Conservation (phyloP, 257 asterid genomes). For the Avicennia marina region DNA sequence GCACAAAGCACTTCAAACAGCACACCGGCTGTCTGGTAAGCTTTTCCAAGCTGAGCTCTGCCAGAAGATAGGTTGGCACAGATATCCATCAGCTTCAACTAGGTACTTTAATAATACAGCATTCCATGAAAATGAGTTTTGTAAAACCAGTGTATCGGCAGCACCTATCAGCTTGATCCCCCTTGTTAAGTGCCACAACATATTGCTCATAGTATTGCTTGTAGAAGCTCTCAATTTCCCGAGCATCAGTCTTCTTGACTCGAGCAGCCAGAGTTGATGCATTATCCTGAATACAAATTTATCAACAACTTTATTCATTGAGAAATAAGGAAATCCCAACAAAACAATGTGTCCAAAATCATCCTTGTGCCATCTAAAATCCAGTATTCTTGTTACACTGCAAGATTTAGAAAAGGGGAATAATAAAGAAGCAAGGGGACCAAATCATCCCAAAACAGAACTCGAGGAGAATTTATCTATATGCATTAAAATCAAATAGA, state of each 20-base stretch:
- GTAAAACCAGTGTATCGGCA: conserved; percentile 4
- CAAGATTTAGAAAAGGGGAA: too few species aligned
- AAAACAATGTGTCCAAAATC: too few species aligned
- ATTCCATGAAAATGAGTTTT: conserved; percentile 13
- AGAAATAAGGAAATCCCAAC: neutral
- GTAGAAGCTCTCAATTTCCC: conserved; percentile 83
- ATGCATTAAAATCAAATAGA: too few species aligned
- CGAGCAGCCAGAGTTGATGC: conserved; percentile 66
- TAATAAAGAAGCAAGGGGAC: too few species aligned
- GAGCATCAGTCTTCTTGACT: conserved; percentile 72
- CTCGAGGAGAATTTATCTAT: too few species aligned
- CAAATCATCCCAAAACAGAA: too few species aligned
- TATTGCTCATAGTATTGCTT: conserved; percentile 78
- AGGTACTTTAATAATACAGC: neutral
- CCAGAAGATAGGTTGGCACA: conserved; percentile 6
- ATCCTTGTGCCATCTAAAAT: too few species aligned
- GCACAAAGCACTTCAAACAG: conserved; percentile 89
- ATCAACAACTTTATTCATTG: too few species aligned
- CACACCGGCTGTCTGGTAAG: conserved; percentile 79
- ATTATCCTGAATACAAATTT: conserved; percentile 78
- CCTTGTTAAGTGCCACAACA: conserved; percentile 73
- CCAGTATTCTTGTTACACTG: too few species aligned
- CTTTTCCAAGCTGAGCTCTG: conserved; percentile 93
- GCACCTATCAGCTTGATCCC: conserved; percentile 84
- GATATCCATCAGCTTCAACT: neutral